Evolutionary conservation across 2,329 filamentous ascomycete genomes (phyloP), one percentile per base, ranked within the genome.

Genomic region (Verticillium alfalfae): DNA sequence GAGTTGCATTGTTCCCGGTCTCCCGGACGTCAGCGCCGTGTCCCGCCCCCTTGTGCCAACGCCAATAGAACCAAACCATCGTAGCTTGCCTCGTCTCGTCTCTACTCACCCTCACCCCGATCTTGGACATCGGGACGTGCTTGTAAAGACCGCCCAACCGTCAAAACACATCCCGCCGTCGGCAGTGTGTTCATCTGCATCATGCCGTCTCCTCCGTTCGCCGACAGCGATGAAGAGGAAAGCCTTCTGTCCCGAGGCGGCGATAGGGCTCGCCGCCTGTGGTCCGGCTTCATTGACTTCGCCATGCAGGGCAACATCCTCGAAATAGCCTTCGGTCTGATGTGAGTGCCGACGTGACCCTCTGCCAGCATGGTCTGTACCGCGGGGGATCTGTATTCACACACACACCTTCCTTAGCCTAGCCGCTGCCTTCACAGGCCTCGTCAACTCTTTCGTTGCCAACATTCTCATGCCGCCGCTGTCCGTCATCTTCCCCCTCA

Each of bases 291-390:
- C 71, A 72, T 87, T 66, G 88, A 91, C 71, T 92, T 92, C 73
- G 88, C 88, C 0, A 83, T 91, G 60, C 85, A 89, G 65, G 89
- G 90, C 62, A 91, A 92, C 67, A 89, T 92, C 57, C 80, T 92
- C 34, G 87, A 92, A 72, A 89, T 92, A 63, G 89, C 89, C 16
- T 87, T 92, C 67, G 89, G 89, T 66, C 77, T 92, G 66, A 92
- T 92, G 88, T 90, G 70, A 72, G 79, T 74, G 31, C 58, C 58
- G 58, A 39, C 15, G 22, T 60, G 37, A 34, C 18, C 34, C 34
- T 34, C 58, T 54, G 22, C 26, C 26, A 31, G 26, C 26, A 31
- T 31, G 26, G 26, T 5, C 26, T 31, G 26, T 31, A 31, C 5
- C 26, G 26, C 26, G 26, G 26, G 26, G 26, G 2, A 3, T 5